These are phyloP conservation scores for Halophytophthora polymorphica DNA, from an alignment of 352 stramenopile genomes.

Conservation along the genomic window DNA sequence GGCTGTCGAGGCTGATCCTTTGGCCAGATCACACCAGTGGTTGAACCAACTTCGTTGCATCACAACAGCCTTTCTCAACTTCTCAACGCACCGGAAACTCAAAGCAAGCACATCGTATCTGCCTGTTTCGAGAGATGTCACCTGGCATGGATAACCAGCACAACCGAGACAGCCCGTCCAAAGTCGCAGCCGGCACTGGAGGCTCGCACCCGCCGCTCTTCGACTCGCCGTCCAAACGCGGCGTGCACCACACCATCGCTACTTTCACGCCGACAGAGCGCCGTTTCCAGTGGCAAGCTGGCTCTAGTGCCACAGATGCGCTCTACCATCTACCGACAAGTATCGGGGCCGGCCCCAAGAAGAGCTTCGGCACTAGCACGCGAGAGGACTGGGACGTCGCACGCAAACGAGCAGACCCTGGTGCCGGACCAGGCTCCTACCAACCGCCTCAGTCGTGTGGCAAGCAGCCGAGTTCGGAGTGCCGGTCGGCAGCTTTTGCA, in stretches of 20 bases:
- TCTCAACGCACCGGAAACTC: background rate
- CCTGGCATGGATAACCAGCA: slow-evolving; percentile 9
- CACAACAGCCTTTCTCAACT: too few relatives aligned
- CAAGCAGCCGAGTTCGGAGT: slow-evolving; percentile 53
- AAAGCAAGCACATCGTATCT: slow-evolving; percentile 6
- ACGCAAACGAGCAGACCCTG: slow-evolving; percentile 58
- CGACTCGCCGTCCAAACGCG: slow-evolving; percentile 69
- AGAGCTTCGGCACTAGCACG: slow-evolving; percentile 78
- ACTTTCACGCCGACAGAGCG: slow-evolving; percentile 63
- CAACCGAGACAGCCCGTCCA: slow-evolving; percentile 18
- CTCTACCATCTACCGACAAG: slow-evolving; percentile 69
- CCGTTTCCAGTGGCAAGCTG: slow-evolving; percentile 73
- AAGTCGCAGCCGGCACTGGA: slow-evolving; percentile 16
- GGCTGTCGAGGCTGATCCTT: too few relatives aligned
- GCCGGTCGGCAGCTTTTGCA: slow-evolving; percentile 39
- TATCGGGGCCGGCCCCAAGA: slow-evolving; percentile 51
- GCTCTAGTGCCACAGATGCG: slow-evolving; percentile 49
- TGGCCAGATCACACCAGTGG: too few relatives aligned
- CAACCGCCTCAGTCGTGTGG: slow-evolving; percentile 52
- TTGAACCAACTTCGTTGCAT: too few relatives aligned
- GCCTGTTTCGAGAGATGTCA: slow-evolving; percentile 1
- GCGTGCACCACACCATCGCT: slow-evolving; percentile 65
- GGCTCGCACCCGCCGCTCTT: slow-evolving; percentile 51
- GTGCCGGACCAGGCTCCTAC: slow-evolving; percentile 68
- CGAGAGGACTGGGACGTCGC: slow-evolving; percentile 74